Evolutionary conservation across 2,329 filamentous ascomycete genomes (phyloP), one percentile per base, ranked within the genome.

Genomic region (Cytospora paraplurivora): DNA sequence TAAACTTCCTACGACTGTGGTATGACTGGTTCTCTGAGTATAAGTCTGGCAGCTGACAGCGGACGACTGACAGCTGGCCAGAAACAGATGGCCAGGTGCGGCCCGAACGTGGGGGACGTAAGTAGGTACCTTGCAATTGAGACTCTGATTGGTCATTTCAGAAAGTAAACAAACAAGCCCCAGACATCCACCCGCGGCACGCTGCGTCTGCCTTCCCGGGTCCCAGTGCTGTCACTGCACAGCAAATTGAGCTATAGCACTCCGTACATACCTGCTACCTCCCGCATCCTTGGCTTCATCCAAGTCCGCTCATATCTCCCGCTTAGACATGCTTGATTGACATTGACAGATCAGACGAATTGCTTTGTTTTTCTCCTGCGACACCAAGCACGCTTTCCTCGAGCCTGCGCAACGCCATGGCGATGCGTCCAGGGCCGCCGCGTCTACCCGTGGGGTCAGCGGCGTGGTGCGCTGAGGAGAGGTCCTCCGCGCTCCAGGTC

Each of bases 391-490:
- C 62, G 47, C 41, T 47, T 44, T 51, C 19, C 27, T 44, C 50
- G 35, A 63, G 33, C 35, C 19, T 34, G 53, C 57, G 57, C 62
- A 41, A 56, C 50, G 61, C 64, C 62, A 76, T 76, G 73, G 73
- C 81, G 62, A 81, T 82, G 78, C 76, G 82, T 77, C 72, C 70
- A 63, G 78, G 79, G 74, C 78, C 85, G 77, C 47, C 62, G 54
- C 86, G 85, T 76, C 76, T 86, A 72, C 84, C 89, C 72, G 88
- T 96, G 69, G 93, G 93, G 75, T 95, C 92, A 66, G 81, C 87
- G 71, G 82, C 88, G 78, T 99, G 95, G 95, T 87, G 97, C 68
- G 81, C 88, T 37, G 88, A 92, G 69, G 95, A 99, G 80, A 86
- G 93, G 70, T 84, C 88, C 51, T 90, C 93, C 71, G 88, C 92